phyloP scores from a whole-genome alignment of 2,329 filamentous ascomycete species.

The Raffaelea arxii region DNA sequence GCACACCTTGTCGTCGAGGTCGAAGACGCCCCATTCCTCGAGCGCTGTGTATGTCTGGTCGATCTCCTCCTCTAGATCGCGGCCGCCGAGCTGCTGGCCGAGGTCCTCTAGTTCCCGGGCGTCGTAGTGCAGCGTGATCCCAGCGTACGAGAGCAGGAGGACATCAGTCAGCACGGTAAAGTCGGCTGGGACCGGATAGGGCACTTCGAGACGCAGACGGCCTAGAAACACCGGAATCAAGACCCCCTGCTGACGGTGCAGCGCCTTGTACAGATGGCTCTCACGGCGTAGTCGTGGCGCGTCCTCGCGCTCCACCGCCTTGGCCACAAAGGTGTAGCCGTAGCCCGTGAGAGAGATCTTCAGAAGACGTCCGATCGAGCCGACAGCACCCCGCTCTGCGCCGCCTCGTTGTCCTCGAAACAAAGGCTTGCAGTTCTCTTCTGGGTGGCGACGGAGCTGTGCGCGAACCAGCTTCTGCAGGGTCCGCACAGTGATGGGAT shows the following conservation, averaged over 20 bases:
- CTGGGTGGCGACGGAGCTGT: background rate
- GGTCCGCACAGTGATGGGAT: background rate
- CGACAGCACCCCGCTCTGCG: no score
- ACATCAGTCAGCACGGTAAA: background rate
- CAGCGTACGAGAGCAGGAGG: slow-evolving; percentile 4
- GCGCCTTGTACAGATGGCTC: background rate
- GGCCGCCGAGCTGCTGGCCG: background rate
- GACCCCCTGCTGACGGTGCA: background rate
- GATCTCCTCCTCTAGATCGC: background rate
- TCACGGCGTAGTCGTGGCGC: slow-evolving; percentile 2
- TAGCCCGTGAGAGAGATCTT: slow-evolving; percentile 1
- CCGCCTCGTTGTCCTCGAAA: background rate
- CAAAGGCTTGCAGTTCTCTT: background rate
- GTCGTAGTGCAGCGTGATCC: background rate
- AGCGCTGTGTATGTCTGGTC: slow-evolving; percentile 1
- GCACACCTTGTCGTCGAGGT: background rate
- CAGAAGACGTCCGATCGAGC: background rate
- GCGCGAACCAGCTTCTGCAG: background rate
- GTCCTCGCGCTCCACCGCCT: background rate
- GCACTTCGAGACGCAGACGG: background rate
- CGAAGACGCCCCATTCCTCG: background rate
- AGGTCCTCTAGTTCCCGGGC: background rate
- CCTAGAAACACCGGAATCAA: slow-evolving; percentile 1
- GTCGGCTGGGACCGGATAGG: background rate
- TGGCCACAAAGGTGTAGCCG: no score